Percentiles rank a stretch among this genome's conserved stretches.
Conservation (phyloP, 1,139 yeast genomes). For the Candida freyschussii region DNA sequence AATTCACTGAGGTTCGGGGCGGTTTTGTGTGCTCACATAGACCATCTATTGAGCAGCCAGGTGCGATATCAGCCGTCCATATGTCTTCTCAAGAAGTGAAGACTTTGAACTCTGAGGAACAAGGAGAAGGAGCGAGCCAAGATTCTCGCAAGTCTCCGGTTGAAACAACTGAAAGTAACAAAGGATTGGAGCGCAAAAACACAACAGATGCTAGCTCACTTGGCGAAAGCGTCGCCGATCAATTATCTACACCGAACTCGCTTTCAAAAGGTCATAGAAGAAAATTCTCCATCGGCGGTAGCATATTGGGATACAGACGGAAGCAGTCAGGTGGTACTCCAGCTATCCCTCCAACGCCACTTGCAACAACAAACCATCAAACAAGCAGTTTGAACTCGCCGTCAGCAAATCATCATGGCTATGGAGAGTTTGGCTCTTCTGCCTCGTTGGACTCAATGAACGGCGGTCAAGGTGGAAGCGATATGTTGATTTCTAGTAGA, state of each 20-base stretch:
- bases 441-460: constrained; percentile 61
- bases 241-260: constrained; percentile 19
- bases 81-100: constrained; percentile 20
- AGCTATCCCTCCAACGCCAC: constrained; percentile 37
- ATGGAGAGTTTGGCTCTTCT: constrained; percentile 36
- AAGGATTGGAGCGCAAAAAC: constrained; percentile 9
- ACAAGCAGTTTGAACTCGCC: constrained; percentile 12
- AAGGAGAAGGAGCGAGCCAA: constrained; percentile 3
- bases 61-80: constrained; percentile 25
- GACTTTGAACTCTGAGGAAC: constrained; percentile 3
- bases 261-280: constrained; percentile 44
- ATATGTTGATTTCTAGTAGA: constrained; percentile 59
- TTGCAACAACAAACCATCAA: constrained; percentile 30
- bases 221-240: constrained; percentile 14
- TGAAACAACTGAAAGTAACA: constrained; percentile 6
- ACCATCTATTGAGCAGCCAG: constrained; percentile 22
- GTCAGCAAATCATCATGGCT: constrained; percentile 14
- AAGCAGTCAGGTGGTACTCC: constrained; percentile 21
- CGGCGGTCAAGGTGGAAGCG: constrained; percentile 53
- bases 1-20: constrained; percentile 86
- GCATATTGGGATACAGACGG: constrained; percentile 26
- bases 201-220: constrained; percentile 10
- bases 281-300: constrained; percentile 58
- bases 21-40: constrained; percentile 85
- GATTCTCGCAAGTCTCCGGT: constrained; percentile 10